A percentile compares a stretch with the other conserved stretches of the same genome.
These are phyloP conservation scores for Ophiosphaerella korrae DNA, from an alignment of 2,329 filamentous ascomycete genomes.

Conservation along the genomic window DNA sequence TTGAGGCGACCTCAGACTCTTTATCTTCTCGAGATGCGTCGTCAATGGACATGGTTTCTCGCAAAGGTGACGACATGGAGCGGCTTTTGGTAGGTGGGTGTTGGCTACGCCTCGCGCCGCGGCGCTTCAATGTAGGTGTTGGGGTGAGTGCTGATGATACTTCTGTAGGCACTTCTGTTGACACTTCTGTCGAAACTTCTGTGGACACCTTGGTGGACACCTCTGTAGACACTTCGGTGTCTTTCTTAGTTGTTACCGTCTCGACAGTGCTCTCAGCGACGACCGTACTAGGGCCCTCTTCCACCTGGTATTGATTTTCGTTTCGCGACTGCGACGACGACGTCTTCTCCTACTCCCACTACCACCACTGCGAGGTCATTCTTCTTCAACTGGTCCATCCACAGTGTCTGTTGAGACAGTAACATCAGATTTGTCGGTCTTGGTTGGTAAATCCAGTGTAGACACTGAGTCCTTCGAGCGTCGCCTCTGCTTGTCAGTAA, in stretches of 20 bases:
- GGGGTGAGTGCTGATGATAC: too few species aligned
- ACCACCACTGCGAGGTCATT: slow-evolving; percentile 25
- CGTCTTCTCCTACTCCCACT: slow-evolving; percentile 37
- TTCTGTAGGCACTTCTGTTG: too few species aligned
- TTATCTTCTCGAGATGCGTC: slow-evolving; percentile 19
- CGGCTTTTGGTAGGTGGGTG: slow-evolving; percentile 50
- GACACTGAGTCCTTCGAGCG: slow-evolving; percentile 40
- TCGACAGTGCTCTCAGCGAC: slow-evolving; percentile 29
- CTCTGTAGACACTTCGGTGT: slow-evolving; percentile 25
- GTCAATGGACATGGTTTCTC: slow-evolving; percentile 30
- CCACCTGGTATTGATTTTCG: slow-evolving; percentile 33
- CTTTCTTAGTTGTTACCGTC: slow-evolving; percentile 24
- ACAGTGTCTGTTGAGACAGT: slow-evolving; percentile 29
- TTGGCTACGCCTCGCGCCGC: slow-evolving; percentile 45
- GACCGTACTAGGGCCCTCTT: too few species aligned
- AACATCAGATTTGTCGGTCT: slow-evolving; percentile 32
- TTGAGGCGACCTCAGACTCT: slow-evolving; percentile 36
- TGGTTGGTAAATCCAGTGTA: slow-evolving; percentile 30
- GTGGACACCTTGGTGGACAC: too few species aligned
- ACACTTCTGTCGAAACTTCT: too few species aligned
- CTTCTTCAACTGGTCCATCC: slow-evolving; percentile 23
- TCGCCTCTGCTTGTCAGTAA: slow-evolving; percentile 49
- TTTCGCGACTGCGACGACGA: slow-evolving; percentile 32
- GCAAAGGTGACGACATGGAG: slow-evolving; percentile 37
- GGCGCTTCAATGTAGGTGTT: slow-evolving; percentile 45